Conservation (phyloP, 441 rosid species). For the Manihot esculenta region DNA sequence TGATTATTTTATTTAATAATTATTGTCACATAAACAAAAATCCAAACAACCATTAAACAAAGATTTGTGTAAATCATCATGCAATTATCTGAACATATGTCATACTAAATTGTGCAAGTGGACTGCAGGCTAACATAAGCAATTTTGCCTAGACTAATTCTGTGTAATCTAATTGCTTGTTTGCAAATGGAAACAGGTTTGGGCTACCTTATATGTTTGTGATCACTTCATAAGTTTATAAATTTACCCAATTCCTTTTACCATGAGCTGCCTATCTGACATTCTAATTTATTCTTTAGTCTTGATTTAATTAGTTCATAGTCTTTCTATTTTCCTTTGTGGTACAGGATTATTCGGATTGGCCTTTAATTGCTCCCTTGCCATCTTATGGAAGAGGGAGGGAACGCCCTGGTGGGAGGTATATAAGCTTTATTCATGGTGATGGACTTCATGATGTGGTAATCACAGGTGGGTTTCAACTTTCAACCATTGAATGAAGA, state of each 20-base stretch:
- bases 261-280: not conserved
- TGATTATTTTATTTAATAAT: not conserved
- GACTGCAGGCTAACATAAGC: too few species aligned
- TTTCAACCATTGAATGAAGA: constrained; percentile 7
- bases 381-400: constrained; percentile 99
- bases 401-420: constrained; percentile 84
- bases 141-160: too few species aligned
- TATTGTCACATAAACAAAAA: too few species aligned
- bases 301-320: not conserved
- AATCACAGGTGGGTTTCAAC: constrained; percentile 70
- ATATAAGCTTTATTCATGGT: constrained; percentile 87
- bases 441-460: constrained; percentile 86
- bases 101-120: too few species aligned
- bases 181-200: too few species aligned
- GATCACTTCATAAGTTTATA: too few species aligned
- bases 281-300: not conserved
- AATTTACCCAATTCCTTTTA: too few species aligned
- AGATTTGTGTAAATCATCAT: too few species aligned
- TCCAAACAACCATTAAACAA: too few species aligned
- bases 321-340: constrained; percentile 19
- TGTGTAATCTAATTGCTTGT: too few species aligned
- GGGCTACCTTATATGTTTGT: too few species aligned
- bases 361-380: constrained; percentile 87
- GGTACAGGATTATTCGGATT: constrained; percentile 63
- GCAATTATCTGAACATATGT: too few species aligned